Evolutionary conservation across 495 filamentous ascomycete genomes (phyloP).

Genomic region (Rhypophila decipiens): DNA sequence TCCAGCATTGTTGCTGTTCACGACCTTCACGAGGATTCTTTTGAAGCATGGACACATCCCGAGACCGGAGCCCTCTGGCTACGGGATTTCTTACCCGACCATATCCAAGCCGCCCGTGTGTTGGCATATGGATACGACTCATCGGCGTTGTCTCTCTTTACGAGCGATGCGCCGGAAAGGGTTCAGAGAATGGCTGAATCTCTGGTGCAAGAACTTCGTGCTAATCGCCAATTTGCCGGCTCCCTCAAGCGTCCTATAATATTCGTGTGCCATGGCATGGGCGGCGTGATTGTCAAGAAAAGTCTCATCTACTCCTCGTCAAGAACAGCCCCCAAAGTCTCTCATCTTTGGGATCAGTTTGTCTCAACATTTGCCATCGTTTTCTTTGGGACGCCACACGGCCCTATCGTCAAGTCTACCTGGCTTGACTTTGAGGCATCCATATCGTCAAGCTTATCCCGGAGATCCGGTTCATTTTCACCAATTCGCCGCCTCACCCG

Average conservation of each 20-base stretch:
- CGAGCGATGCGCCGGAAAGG: constrained; percentile 4
- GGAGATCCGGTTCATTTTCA: neutral
- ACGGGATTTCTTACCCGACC: constrained; percentile 5
- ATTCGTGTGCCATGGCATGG: constrained; percentile 5
- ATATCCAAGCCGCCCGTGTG: constrained; percentile 1
- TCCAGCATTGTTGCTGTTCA: constrained; percentile 7
- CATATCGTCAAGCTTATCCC: too few relatives aligned
- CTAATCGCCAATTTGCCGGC: constrained; percentile 1
- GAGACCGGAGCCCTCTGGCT: constrained; percentile 2
- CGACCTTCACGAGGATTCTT: constrained; percentile 2
- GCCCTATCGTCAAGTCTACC: neutral
- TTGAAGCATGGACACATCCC: constrained; percentile 2
- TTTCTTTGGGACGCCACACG: constrained; percentile 9
- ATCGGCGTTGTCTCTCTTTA: constrained; percentile 2
- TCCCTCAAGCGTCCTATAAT: constrained; percentile 2
- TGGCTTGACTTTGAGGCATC: constrained; percentile 4
- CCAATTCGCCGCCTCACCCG: neutral
- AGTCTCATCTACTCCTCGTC: constrained; percentile 6
- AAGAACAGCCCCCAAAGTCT: constrained; percentile 5
- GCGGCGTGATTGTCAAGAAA: constrained; percentile 7
- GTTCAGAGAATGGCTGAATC: constrained; percentile 6
- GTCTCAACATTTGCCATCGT: constrained; percentile 9
- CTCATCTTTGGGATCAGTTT: constrained; percentile 4
- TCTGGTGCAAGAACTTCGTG: constrained; percentile 4
- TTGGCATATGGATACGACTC: constrained; percentile 5